phyloP scores from a whole-genome alignment of 345 rosid genomes.

The Ricinus communis region DNA sequence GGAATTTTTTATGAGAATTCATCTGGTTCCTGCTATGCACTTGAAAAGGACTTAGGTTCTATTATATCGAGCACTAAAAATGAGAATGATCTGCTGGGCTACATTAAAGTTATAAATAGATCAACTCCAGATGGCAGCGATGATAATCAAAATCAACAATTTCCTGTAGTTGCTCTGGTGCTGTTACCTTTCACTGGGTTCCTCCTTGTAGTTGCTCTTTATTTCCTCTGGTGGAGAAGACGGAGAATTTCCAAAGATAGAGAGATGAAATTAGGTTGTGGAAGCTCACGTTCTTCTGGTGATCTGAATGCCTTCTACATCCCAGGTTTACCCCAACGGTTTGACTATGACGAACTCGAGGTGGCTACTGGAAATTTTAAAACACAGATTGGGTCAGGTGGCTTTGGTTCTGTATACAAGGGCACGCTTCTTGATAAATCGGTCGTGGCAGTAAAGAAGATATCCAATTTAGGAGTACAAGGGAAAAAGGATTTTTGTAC shows the following conservation, averaged over 20 bases:
- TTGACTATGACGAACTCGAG: constrained; percentile 21
- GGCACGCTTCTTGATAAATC: constrained; percentile 23
- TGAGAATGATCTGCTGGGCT: constrained; percentile 39
- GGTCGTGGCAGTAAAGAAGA: constrained; percentile 27
- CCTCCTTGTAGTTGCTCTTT: constrained; percentile 37
- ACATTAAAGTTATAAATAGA: constrained; percentile 50
- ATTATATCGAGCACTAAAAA: constrained; percentile 36
- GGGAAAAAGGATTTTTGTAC: constrained; percentile 32
- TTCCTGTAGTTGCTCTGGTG: constrained; percentile 62
- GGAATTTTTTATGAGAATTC: constrained; percentile 64
- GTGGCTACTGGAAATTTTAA: constrained; percentile 27
- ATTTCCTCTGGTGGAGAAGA: constrained; percentile 63
- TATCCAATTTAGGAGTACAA: constrained; percentile 23
- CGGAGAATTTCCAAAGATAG: constrained; percentile 30
- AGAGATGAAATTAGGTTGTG: constrained; percentile 34
- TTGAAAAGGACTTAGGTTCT: constrained; percentile 63
- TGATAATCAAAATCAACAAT: constrained; percentile 23
- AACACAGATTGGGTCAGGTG: constrained; percentile 26
- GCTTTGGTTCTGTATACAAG: constrained; percentile 31
- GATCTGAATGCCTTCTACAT: constrained; percentile 70
- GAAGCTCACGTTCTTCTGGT: constrained; percentile 44
- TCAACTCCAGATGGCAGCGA: constrained; percentile 17
- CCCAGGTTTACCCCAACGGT: constrained; percentile 42
- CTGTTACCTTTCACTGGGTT: constrained; percentile 63
- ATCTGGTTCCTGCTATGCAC: constrained; percentile 62